A percentile compares a stretch with the other conserved stretches of the same genome.
Evolutionary conservation across 73 alveolate species (phyloP).

Genomic region (Blepharisma stoltei): DNA sequence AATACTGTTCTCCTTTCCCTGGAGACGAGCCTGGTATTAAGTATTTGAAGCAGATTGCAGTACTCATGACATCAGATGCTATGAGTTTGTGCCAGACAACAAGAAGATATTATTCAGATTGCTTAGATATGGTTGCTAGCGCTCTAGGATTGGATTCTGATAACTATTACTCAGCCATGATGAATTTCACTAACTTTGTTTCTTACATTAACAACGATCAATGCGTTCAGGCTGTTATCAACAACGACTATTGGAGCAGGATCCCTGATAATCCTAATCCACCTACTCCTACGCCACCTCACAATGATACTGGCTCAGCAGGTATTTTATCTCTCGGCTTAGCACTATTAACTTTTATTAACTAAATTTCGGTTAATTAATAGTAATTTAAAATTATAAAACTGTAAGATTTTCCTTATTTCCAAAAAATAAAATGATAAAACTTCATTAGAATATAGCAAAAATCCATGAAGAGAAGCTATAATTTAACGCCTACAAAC

Average conservation of each 20-base stretch:
- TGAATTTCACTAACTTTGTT: constrained; percentile 16
- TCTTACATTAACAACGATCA: constrained; percentile 8
- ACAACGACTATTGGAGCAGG: constrained; percentile 6
- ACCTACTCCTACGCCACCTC: too few relatives aligned
- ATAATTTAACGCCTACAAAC: too few relatives aligned
- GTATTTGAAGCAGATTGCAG: neutral
- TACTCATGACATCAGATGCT: neutral
- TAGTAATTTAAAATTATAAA: too few relatives aligned
- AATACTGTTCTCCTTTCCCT: neutral
- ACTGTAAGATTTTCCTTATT: too few relatives aligned
- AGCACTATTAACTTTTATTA: too few relatives aligned
- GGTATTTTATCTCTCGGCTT: too few relatives aligned
- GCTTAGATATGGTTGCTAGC: constrained; percentile 1
- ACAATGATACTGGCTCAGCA: too few relatives aligned
- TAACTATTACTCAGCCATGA: neutral
- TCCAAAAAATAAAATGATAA: too few relatives aligned
- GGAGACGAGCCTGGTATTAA: constrained; percentile 22
- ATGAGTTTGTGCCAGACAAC: constrained; percentile 20
- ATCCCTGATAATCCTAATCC: too few relatives aligned
- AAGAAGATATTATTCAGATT: neutral
- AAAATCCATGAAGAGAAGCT: too few relatives aligned
- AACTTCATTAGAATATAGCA: too few relatives aligned
- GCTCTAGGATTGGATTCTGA: neutral
- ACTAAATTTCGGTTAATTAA: too few relatives aligned
- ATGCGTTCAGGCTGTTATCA: neutral